Percentiles rank a stretch among this genome's conserved stretches.
Conservation (phyloP, 129 eudicot species). For the Escallonia rubra region DNA sequence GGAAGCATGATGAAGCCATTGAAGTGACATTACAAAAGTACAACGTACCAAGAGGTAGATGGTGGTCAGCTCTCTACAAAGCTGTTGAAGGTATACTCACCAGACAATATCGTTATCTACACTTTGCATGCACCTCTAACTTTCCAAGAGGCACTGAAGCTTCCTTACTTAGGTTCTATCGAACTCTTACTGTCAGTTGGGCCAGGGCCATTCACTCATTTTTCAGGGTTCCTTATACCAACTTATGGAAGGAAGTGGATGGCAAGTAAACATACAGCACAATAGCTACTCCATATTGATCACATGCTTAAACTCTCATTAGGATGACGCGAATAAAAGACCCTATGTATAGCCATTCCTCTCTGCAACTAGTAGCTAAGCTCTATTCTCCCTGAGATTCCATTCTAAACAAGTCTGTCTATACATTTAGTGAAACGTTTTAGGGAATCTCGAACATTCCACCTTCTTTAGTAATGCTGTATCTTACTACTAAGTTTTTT, state of each 20-base stretch:
- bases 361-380: too few relatives aligned
- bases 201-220: background rate
- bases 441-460: too few relatives aligned
- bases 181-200: background rate
- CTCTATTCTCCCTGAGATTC: too few relatives aligned
- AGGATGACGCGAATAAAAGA: too few relatives aligned
- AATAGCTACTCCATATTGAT: too few relatives aligned
- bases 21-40: constrained; percentile 58
- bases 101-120: background rate
- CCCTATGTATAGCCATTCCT: too few relatives aligned
- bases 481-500: too few relatives aligned
- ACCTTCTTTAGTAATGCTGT: too few relatives aligned
- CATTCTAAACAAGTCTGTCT: too few relatives aligned
- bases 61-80: constrained; percentile 92
- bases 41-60: constrained; percentile 59
- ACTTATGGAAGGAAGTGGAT: background rate
- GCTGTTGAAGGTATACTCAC: constrained; percentile 66
- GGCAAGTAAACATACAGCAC: background rate
- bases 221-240: background rate
- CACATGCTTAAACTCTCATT: too few relatives aligned
- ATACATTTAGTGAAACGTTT: too few relatives aligned
- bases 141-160: background rate
- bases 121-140: background rate
- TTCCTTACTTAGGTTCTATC: background rate
- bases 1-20: constrained; percentile 61